Percentiles rank a stretch among this genome's conserved stretches.
These are phyloP conservation scores for Lentinula guzmanii DNA, from an alignment of 768 basidiomycete genomes.

Conservation along the genomic window DNA sequence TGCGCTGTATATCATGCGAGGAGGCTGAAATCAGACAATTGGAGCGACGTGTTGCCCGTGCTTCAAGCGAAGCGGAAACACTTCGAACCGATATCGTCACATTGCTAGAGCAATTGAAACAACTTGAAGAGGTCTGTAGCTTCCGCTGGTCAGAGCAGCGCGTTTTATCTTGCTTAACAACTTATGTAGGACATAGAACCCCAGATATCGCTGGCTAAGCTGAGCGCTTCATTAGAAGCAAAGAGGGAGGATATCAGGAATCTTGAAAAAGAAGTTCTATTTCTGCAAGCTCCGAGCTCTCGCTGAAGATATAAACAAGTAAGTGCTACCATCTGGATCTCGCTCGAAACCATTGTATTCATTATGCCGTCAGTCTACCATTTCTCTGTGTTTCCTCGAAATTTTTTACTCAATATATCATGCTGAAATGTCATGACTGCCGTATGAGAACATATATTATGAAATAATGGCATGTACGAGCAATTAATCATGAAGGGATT, in stretches of 20 bases:
- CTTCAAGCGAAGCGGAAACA: not conserved
- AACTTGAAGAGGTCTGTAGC: not conserved
- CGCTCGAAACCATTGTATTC: too few relatives aligned
- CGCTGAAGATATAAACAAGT: not conserved
- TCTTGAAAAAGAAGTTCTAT: not conserved
- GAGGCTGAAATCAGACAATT: not conserved
- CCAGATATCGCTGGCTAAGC: not conserved
- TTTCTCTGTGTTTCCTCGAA: too few relatives aligned
- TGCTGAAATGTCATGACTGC: too few relatives aligned
- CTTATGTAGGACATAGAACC: too few relatives aligned
- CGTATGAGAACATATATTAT: too few relatives aligned
- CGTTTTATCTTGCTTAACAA: too few relatives aligned
- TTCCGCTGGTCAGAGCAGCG: too few relatives aligned
- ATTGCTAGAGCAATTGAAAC: not conserved
- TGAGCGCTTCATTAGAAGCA: not conserved
- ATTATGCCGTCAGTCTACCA: too few relatives aligned
- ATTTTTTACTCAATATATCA: too few relatives aligned
- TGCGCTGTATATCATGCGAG: not conserved
- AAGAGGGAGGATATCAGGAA: not conserved
- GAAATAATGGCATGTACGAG: too few relatives aligned
- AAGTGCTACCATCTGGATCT: too few relatives aligned
- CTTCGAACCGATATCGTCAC: not conserved
- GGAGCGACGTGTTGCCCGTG: not conserved
- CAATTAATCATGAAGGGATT: too few relatives aligned
- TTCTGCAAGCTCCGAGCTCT: not conserved